Conservation (phyloP, 306 rosid species). For the Vachellia pachyceras region DNA sequence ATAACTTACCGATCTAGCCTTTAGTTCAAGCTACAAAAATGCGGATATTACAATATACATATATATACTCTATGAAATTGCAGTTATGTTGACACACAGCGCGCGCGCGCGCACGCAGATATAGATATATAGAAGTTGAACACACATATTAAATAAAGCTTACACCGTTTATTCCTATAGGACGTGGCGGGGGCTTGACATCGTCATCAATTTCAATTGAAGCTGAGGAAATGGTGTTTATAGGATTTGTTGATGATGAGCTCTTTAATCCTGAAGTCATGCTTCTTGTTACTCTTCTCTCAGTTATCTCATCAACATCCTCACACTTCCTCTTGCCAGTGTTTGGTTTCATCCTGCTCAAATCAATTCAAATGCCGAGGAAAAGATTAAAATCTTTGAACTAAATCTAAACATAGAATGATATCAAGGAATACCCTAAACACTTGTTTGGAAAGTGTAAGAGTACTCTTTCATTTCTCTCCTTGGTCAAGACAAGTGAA, state of each 20-base stretch:
- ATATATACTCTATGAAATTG: no score
- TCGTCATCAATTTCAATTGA: constrained; percentile 1
- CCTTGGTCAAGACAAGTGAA: no score
- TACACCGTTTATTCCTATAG: constrained; percentile 20
- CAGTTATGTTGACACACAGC: no score
- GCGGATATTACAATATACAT: no score
- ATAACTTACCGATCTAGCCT: no score
- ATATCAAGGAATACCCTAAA: neutral
- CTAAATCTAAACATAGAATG: no score
- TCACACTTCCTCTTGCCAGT: neutral
- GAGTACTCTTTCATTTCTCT: no score
- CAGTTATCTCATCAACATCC: neutral
- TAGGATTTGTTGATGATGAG: neutral
- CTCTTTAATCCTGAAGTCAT: neutral
- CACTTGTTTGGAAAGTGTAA: no score
- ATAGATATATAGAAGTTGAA: neutral
- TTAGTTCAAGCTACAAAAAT: no score
- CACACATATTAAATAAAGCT: neutral
- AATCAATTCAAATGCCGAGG: neutral
- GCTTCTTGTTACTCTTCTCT: constrained; percentile 10
- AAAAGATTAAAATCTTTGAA: neutral
- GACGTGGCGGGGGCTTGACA: neutral
- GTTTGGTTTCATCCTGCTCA: constrained; percentile 25
- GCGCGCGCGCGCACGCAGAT: no score
- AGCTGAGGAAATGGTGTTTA: neutral